These are phyloP conservation scores for Candida lessepsii DNA, from an alignment of 805 yeast genomes.

Conservation along the genomic window DNA sequence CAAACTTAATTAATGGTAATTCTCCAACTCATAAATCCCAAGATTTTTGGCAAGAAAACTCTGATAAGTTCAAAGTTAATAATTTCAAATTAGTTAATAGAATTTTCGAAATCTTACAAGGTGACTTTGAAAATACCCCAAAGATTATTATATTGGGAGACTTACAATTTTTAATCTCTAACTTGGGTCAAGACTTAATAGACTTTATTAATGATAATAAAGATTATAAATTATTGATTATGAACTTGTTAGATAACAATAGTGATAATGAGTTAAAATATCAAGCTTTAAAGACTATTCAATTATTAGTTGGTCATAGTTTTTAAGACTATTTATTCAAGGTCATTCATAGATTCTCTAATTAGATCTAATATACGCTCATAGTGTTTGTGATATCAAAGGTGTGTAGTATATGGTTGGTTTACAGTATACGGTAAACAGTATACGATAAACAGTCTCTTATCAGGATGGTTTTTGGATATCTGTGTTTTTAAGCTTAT, in stretches of 20 bases:
- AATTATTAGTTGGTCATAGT: conserved; percentile 76
- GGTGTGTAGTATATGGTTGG: too few relatives aligned
- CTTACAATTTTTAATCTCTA: conserved; percentile 40
- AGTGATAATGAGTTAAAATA: conserved; percentile 86
- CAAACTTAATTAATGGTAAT: conserved; percentile 67
- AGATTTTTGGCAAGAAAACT: conserved; percentile 88
- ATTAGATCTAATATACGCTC: too few relatives aligned
- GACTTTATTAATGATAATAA: conserved; percentile 45
- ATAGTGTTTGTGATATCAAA: too few relatives aligned
- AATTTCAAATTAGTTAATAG: conserved; percentile 70
- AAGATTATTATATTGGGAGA: conserved; percentile 43
- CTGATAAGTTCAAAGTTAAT: conserved; percentile 69
- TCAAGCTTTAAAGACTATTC: conserved; percentile 96
- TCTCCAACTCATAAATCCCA: conserved; percentile 89
- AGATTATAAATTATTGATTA: conserved; percentile 70
- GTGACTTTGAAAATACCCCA: conserved; percentile 19
- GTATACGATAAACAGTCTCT: too few relatives aligned
- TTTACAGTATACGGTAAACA: too few relatives aligned
- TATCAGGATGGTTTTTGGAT: too few relatives aligned
- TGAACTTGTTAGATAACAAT: conserved; percentile 70
- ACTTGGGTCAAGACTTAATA: conserved; percentile 39
- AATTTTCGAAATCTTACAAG: conserved; percentile 51
- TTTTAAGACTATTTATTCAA: too few relatives aligned
- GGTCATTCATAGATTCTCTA: too few relatives aligned
- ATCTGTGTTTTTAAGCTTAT: too few relatives aligned